Percentiles rank a stretch among this genome's conserved stretches.
These are phyloP conservation scores for maize (Zea mays) DNA, from an alignment of 176 grass and related monocot genomes.

Conservation along the genomic window Zm-B73-REFERENCE-NAM-5.0 NC_050100.1:96506001-96506500, in stretches of 20 bases:
- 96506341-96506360: slow-evolving; percentile 16
- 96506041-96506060: no score
- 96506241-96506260: not conserved
- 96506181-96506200: not conserved
- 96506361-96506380: slow-evolving; percentile 19
- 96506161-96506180: not conserved
- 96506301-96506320: slow-evolving; percentile 22
- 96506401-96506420: slow-evolving; percentile 8
- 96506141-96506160: not conserved
- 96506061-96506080: not conserved
- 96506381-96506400: slow-evolving; percentile 13
- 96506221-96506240: not conserved
- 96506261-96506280: slow-evolving; percentile 1
- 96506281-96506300: slow-evolving; percentile 33
- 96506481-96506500: not conserved
- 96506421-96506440: slow-evolving; percentile 26
- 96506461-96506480: not conserved
- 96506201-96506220: not conserved
- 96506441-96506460: not conserved
- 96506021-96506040: no score
- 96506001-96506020: no score
- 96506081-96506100: not conserved
- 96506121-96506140: not conserved
- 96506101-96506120: not conserved
- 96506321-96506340: not conserved